These are phyloP conservation scores for Neotropicomus parvogracilis DNA, from an alignment of 1,284 basidiomycete species.

Conservation along the genomic window DNA sequence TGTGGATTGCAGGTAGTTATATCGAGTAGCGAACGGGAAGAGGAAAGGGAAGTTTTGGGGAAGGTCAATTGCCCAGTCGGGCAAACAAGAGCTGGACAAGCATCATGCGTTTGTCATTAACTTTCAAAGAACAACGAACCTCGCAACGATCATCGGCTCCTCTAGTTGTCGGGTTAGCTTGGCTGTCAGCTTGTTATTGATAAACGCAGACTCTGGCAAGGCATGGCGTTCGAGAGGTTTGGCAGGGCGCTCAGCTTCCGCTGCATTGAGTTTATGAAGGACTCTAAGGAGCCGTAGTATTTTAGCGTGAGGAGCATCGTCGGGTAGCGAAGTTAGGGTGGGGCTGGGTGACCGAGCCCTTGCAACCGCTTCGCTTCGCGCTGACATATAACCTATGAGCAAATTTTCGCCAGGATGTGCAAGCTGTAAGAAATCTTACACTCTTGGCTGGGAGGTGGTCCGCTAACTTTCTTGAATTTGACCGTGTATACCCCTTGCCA, in stretches of 20 bases:
- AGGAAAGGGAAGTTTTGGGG: conserved; percentile 96
- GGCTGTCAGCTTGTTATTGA: conserved; percentile 97
- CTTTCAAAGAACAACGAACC: conserved; percentile 41
- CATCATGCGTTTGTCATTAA: conserved; percentile 1
- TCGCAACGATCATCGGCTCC: conserved; percentile 98
- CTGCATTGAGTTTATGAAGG: conserved; percentile 73
- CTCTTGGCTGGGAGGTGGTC: conserved; percentile 66
- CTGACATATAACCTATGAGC: conserved; percentile 16
- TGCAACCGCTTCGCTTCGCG: conserved; percentile 37
- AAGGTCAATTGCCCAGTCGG: conserved; percentile 94
- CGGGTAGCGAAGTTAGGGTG: conserved; percentile 71
- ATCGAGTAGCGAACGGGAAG: conserved; percentile 96
- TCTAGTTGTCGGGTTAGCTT: conserved; percentile 97
- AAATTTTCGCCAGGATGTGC: conserved; percentile 17
- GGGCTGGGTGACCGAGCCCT: conserved; percentile 62
- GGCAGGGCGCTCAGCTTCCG: conserved; percentile 55
- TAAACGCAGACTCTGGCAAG: conserved; percentile 77
- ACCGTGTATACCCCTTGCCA: conserved; percentile 91
- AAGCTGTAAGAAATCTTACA: conserved; percentile 38
- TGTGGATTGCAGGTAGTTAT: conserved; percentile 94
- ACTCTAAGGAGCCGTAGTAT: conserved; percentile 89
- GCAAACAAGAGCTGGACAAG: conserved; percentile 76
- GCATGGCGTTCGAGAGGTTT: conserved; percentile 50
- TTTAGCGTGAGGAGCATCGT: conserved; percentile 83
- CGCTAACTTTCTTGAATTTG: conserved; percentile 89